Conservation (phyloP, 2,329 filamentous ascomycete genomes). For the Fusarium verrucosum region DNA sequence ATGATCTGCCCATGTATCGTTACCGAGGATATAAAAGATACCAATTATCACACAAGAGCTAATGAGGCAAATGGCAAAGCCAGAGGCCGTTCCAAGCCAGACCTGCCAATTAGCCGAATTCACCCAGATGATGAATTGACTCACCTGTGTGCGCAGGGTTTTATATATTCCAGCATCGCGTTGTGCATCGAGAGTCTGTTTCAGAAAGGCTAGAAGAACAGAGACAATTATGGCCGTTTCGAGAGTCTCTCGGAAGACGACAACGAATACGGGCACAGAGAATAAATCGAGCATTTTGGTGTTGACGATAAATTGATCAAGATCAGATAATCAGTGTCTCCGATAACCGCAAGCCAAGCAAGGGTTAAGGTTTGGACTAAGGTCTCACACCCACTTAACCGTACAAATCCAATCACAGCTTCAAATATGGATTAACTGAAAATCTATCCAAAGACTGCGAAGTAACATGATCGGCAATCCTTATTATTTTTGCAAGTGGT, state of each 20-base stretch:
- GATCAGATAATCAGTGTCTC: conserved; percentile 34
- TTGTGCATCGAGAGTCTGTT: conserved; percentile 76
- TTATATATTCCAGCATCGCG: conserved; percentile 72
- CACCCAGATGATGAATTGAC: not conserved
- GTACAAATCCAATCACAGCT: conserved; percentile 22
- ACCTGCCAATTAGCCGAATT: conserved; percentile 45
- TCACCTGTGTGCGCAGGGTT: conserved; percentile 71
- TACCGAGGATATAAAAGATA: conserved; percentile 74
- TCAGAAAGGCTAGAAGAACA: conserved; percentile 83
- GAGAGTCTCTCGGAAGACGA: conserved; percentile 86
- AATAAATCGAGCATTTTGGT: conserved; percentile 71
- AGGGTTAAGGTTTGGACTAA: conserved; percentile 18
- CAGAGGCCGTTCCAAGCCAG: conserved; percentile 63
- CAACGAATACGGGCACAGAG: conserved; percentile 85
- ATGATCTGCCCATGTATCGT: conserved; percentile 71
- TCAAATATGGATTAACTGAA: conserved; percentile 11
- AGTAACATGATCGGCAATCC: too few species aligned
- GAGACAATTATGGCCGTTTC: conserved; percentile 88
- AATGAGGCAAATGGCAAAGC: conserved; percentile 65
- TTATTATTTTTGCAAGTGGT: too few species aligned
- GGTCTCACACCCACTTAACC: conserved; percentile 34
- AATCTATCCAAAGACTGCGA: conserved; percentile 25
- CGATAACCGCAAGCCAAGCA: conserved; percentile 27
- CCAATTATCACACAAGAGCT: conserved; percentile 75
- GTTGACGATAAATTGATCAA: not conserved